These are phyloP conservation scores for Cucumis sativus DNA, from an alignment of 306 rosid genomes.

Conservation along the genomic window DNA sequence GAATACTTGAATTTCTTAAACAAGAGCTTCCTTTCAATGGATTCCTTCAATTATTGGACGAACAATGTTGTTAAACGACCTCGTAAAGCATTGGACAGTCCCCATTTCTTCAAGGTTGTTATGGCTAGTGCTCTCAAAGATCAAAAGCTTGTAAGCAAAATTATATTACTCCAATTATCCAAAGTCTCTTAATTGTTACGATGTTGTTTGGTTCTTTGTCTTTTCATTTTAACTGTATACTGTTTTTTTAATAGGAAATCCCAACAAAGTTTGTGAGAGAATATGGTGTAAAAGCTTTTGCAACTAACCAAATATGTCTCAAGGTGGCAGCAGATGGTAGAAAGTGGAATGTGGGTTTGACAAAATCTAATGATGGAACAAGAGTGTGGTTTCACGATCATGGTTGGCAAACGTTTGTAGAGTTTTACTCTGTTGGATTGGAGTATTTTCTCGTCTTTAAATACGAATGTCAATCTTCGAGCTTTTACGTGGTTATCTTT, in stretches of 20 bases:
- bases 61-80: no score
- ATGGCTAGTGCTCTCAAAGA: not conserved
- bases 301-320: not conserved
- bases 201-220: not conserved
- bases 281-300: not conserved
- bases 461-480: not conserved
- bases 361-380: not conserved
- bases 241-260: not conserved
- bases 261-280: not conserved
- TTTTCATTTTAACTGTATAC: no score
- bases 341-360: not conserved
- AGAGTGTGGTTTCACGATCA: not conserved
- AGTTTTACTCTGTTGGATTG: not conserved
- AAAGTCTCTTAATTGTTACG: not conserved
- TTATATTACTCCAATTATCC: not conserved
- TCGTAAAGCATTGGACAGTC: not conserved
- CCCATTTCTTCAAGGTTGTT: not conserved
- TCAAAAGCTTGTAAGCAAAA: not conserved
- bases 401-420: constrained; percentile 8
- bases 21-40: not conserved
- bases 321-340: not conserved
- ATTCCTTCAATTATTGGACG: not conserved
- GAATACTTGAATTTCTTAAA: no score
- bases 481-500: not conserved
- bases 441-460: not conserved